Percentiles rank a stretch among this genome's conserved stretches.
Evolutionary conservation across 768 basidiomycete genomes (phyloP).

Genomic region (Tulasnella sp.): DNA sequence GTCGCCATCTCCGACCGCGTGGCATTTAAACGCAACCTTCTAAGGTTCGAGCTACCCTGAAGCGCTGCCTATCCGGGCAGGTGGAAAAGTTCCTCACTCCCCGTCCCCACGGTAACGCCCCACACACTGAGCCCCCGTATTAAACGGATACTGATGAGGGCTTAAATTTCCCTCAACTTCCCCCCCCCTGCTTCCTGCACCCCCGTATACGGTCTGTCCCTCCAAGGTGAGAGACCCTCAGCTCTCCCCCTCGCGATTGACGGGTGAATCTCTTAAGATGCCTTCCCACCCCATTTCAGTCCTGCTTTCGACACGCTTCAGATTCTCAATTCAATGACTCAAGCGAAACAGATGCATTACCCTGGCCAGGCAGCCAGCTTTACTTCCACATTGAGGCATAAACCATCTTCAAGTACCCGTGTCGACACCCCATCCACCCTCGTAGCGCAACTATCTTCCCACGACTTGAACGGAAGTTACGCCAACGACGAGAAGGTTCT

Average conservation of each 20-base stretch:
- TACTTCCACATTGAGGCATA: background rate
- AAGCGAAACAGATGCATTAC: background rate
- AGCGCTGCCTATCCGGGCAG: background rate
- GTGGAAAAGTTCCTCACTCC: background rate
- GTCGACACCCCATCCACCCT: background rate
- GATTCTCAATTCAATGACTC: background rate
- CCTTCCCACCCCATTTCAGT: background rate
- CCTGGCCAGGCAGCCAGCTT: background rate
- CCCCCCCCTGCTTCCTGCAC: background rate
- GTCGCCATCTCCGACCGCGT: constrained; percentile 4
- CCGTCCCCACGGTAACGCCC: background rate
- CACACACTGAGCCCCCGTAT: background rate
- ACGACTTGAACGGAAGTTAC: background rate
- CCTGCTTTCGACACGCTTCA: background rate
- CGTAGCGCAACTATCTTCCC: background rate
- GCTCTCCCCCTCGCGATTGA: background rate
- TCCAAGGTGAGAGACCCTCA: background rate
- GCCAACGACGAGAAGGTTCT: background rate
- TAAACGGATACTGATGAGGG: constrained; percentile 5
- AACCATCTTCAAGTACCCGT: background rate
- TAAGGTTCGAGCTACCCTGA: background rate
- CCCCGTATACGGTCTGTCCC: background rate
- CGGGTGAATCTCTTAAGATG: background rate
- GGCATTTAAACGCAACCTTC: background rate
- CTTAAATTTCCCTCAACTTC: background rate